Evolutionary conservation across 495 filamentous ascomycete species (phyloP), one percentile per base, ranked within the genome.

Genomic region (Clohesyomyces aquaticus): DNA sequence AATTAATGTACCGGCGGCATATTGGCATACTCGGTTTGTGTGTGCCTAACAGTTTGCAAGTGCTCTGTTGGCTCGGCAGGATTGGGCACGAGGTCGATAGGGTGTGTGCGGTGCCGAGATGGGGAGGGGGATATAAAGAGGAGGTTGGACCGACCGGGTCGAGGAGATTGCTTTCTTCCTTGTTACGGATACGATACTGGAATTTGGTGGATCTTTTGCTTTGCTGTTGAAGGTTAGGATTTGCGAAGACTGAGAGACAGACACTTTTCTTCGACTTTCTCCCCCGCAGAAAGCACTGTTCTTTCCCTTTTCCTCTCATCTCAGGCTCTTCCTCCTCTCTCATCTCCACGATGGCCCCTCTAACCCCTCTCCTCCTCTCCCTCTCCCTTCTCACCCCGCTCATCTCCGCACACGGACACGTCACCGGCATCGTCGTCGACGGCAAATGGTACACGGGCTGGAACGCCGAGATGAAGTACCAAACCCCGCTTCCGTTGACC

Each of bases 381-480:
- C 38, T 29, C 8, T 4, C 38, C 29, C 10, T 55, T 21, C 47
- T 60, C 6, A 46, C 55, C 11, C 19, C 48, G 8, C 61, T 61
- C 41, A 35, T 51, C 14, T 32, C 56, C 32, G 66, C 66, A 43
- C 66, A 72, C 59, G 62, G 69, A 51, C 61, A 66, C 38, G 66
- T 72, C 48, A 19, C 48, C 9, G 59, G 59, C 43, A 66, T 72
- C 45, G 48, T 72, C 23, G 66, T 49, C 26, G 60, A 66, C 42
- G 63, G 67, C 9, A 59, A 38, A 32, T 76, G 70, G 55, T 83
- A 80, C 73, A 65, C 69, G 21, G 79, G 79, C 52, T 85, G 79
- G 73, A 76, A 81, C 67, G 80, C 78, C 1, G 76, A 68, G 53
- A 77, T 75, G 65, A 75, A 75, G 35, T 66, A 55, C 53, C 42